Percentiles rank a stretch among this genome's conserved stretches.
Evolutionary conservation across 257 asterid species (phyloP).

Genomic region (Fraxinus pennsylvanica): DNA sequence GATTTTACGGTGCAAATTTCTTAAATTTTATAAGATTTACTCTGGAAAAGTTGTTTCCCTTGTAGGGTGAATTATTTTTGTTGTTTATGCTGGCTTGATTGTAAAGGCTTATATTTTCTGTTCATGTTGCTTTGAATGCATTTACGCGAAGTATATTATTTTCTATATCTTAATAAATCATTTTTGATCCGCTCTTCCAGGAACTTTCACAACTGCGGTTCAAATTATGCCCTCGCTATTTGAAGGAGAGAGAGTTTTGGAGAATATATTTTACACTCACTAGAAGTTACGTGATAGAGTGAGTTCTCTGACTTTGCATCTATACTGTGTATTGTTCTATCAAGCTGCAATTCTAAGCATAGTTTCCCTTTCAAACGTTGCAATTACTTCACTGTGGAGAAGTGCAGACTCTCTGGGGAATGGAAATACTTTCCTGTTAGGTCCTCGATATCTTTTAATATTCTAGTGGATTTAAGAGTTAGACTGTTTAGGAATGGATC

Average conservation of each 20-base stretch:
- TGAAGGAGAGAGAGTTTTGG: slow-evolving; percentile 91
- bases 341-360: background rate
- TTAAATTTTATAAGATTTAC: background rate
- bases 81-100: slow-evolving; percentile 15
- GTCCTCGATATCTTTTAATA: slow-evolving; percentile 6
- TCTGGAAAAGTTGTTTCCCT: background rate
- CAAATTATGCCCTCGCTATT: slow-evolving; percentile 72
- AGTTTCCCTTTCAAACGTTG: slow-evolving; percentile 1
- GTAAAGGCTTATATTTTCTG: background rate
- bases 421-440: background rate
- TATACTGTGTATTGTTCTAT: slow-evolving; percentile 21
- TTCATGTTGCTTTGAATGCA: slow-evolving; percentile 4
- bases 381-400: background rate
- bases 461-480: slow-evolving; percentile 2
- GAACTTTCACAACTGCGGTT: slow-evolving; percentile 84
- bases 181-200: slow-evolving; percentile 44
- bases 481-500: slow-evolving; percentile 5
- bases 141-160: background rate
- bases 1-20: background rate
- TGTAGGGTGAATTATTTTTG: slow-evolving; percentile 21
- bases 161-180: slow-evolving; percentile 21
- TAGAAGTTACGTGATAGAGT: slow-evolving; percentile 67
- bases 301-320: slow-evolving; percentile 42
- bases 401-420: slow-evolving; percentile 9
- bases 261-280: slow-evolving; percentile 77